A percentile compares a stretch with the other conserved stretches of the same genome.
Evolutionary conservation across 2,329 filamentous ascomycete genomes (phyloP).

Genomic region (Plenodomus lindquistii): DNA sequence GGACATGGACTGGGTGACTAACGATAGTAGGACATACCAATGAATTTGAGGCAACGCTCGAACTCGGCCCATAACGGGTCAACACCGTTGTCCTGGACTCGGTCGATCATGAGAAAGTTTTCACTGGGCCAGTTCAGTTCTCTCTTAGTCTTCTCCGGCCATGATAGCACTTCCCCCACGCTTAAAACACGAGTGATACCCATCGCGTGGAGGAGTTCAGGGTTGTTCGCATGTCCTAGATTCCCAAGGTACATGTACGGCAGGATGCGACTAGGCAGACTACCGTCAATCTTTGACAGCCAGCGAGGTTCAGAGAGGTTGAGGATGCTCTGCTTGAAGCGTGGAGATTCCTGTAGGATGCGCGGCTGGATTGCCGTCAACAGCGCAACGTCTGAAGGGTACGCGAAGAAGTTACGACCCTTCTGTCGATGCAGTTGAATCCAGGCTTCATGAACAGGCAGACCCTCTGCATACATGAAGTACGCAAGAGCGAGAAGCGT

Average conservation of each 20-base stretch:
- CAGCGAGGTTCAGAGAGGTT: slow-evolving; percentile 72
- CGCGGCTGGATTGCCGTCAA: slow-evolving; percentile 76
- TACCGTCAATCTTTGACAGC: slow-evolving; percentile 84
- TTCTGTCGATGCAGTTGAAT: slow-evolving; percentile 78
- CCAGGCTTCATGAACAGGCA: slow-evolving; percentile 83
- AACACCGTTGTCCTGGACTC: slow-evolving; percentile 95
- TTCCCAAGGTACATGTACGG: slow-evolving; percentile 98
- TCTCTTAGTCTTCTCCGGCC: slow-evolving; percentile 67
- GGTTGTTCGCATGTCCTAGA: slow-evolving; percentile 90
- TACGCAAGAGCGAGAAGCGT: slow-evolving; percentile 89
- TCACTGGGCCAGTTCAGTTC: slow-evolving; percentile 71
- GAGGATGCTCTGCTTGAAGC: slow-evolving; percentile 53
- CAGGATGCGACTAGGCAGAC: slow-evolving; percentile 83
- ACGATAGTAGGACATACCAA: slow-evolving; percentile 66
- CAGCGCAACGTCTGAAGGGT: slow-evolving; percentile 84
- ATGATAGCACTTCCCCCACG: slow-evolving; percentile 85
- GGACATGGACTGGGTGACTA: neutral
- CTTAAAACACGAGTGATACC: slow-evolving; percentile 88
- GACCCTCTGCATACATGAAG: slow-evolving; percentile 86
- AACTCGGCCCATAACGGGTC: slow-evolving; percentile 89
- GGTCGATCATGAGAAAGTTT: slow-evolving; percentile 78
- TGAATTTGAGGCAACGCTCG: slow-evolving; percentile 83
- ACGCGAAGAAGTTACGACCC: slow-evolving; percentile 93
- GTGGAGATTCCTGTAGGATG: slow-evolving; percentile 72
- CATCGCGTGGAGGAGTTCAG: slow-evolving; percentile 74